Evolutionary conservation across 495 filamentous ascomycete species (phyloP).

Genomic region (Neurospora sp.): DNA sequence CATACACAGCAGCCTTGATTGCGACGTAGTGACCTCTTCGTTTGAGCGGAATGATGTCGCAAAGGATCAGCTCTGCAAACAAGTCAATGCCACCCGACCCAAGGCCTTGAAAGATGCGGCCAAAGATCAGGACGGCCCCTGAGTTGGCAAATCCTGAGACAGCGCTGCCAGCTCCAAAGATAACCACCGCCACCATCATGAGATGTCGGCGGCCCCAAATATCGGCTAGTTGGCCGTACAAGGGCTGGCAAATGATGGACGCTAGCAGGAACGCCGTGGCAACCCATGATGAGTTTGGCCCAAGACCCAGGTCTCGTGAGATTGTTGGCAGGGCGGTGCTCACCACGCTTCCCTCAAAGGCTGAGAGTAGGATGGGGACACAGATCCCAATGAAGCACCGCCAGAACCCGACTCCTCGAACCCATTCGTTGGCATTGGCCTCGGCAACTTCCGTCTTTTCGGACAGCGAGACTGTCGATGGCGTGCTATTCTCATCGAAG

Average conservation of each 20-base stretch:
- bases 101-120: conserved; percentile 67
- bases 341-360: conserved; percentile 42
- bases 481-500: neutral
- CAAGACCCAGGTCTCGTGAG: conserved; percentile 18
- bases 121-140: conserved; percentile 55
- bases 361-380: conserved; percentile 28
- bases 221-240: conserved; percentile 35
- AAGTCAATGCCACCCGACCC: conserved; percentile 63
- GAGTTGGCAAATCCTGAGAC: conserved; percentile 27
- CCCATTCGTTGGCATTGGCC: conserved; percentile 8
- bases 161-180: conserved; percentile 35
- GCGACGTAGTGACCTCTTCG: conserved; percentile 51
- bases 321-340: conserved; percentile 40
- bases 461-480: conserved; percentile 1
- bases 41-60: conserved; percentile 64
- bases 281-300: conserved; percentile 20
- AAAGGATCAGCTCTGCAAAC: conserved; percentile 32
- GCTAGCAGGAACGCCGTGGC: conserved; percentile 19
- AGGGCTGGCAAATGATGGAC: conserved; percentile 24
- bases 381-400: conserved; percentile 29
- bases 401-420: conserved; percentile 26
- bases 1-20: conserved; percentile 58
- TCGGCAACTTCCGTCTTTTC: conserved; percentile 2
- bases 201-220: conserved; percentile 40
- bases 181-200: conserved; percentile 30